Evolutionary conservation across 257 asterid genomes (phyloP).

Genomic region (Agastache rugosa): DNA sequence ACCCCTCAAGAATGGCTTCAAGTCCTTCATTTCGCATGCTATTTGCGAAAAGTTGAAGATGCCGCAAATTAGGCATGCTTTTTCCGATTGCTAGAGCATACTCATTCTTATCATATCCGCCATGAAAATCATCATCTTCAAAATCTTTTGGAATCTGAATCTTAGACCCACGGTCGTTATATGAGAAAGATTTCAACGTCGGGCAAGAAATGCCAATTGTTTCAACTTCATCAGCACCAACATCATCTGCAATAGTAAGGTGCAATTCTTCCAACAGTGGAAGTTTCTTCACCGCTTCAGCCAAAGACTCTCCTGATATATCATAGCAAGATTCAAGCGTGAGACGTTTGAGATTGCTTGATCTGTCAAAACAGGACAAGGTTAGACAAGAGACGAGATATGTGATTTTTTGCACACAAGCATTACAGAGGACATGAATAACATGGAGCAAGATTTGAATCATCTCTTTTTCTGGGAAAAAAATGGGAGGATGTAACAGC

Average conservation of each 20-base stretch:
- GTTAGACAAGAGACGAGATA: constrained; percentile 3
- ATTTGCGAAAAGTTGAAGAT: constrained; percentile 46
- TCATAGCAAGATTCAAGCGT: too few species aligned
- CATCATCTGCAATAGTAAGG: constrained; percentile 24
- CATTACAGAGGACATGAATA: neutral
- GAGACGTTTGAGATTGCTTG: too few species aligned
- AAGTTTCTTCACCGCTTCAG: constrained; percentile 41
- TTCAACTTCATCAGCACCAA: constrained; percentile 23
- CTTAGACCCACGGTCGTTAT: neutral
- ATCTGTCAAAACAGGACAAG: too few species aligned
- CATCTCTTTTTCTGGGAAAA: too few species aligned
- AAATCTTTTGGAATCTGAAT: neutral
- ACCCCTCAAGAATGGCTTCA: constrained; percentile 53
- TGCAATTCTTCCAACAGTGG: constrained; percentile 63
- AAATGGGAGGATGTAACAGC: too few species aligned
- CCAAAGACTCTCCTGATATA: constrained; percentile 33
- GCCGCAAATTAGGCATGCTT: constrained; percentile 51
- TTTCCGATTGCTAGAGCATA: constrained; percentile 52
- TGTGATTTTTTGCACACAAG: neutral
- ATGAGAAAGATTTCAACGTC: constrained; percentile 40
- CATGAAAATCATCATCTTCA: neutral
- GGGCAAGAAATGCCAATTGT: constrained; percentile 49
- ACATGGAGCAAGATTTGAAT: too few species aligned
- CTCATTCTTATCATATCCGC: constrained; percentile 7
- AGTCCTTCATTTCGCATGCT: constrained; percentile 39